Conservation (phyloP, 2,329 filamentous ascomycete species). For the Colletotrichum truncatum region DNA sequence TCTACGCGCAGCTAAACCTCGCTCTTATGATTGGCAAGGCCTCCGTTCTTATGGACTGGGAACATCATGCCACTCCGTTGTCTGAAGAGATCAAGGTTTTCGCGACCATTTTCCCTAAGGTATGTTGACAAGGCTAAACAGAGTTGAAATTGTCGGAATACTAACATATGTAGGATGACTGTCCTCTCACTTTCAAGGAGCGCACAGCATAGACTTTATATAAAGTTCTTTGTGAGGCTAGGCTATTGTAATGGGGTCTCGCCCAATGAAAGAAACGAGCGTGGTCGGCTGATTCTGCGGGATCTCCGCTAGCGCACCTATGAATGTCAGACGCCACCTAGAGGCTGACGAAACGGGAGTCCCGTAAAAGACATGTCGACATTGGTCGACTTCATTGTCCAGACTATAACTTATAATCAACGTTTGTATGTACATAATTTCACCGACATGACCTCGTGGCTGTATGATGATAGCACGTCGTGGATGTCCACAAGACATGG, state of each 20-base stretch:
- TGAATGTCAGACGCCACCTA: conserved; percentile 10
- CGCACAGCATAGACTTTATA: conserved; percentile 52
- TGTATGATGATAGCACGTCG: background rate
- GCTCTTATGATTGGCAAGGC: conserved; percentile 92
- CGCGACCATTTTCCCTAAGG: conserved; percentile 97
- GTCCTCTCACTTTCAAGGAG: conserved; percentile 77
- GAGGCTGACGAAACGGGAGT: background rate
- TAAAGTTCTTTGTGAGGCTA: background rate
- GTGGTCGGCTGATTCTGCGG: background rate
- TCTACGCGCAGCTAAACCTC: conserved; percentile 89
- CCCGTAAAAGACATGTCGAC: conserved; percentile 7
- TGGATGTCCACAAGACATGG: background rate
- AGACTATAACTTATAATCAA: conserved; percentile 29
- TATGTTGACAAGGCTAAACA: conserved; percentile 52
- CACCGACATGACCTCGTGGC: background rate
- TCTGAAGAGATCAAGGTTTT: conserved; percentile 99
- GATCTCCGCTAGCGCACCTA: conserved; percentile 8
- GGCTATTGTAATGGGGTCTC: background rate
- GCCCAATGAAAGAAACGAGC: background rate
- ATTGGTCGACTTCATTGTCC: conserved; percentile 1
- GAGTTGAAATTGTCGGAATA: background rate
- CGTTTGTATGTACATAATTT: conserved; percentile 25
- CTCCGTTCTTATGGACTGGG: conserved; percentile 87
- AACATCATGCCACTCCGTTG: conserved; percentile 81
- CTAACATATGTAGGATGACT: conserved; percentile 72